Evolutionary conservation across 2,329 filamentous ascomycete species (phyloP).

Genomic region (Sporothrix globosa): DNA sequence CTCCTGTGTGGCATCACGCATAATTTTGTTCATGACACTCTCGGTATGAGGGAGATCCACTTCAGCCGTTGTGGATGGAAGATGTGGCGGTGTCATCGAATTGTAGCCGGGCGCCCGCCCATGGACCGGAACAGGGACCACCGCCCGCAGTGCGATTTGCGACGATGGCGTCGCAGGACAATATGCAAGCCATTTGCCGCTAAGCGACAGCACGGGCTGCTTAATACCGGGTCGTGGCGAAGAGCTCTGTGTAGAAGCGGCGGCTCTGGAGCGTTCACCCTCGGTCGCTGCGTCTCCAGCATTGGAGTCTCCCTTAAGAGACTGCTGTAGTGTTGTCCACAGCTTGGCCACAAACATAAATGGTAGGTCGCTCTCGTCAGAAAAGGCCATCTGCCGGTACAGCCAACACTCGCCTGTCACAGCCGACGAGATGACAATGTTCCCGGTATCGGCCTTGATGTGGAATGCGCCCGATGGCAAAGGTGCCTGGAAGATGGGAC

Average conservation of each 20-base stretch:
- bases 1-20: constrained; percentile 78
- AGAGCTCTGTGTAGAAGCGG: constrained; percentile 44
- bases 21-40: constrained; percentile 73
- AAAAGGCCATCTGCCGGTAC: constrained; percentile 58
- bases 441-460: constrained; percentile 72
- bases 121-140: constrained; percentile 60
- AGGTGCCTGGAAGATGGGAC: constrained; percentile 69
- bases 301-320: constrained; percentile 51
- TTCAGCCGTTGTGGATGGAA: constrained; percentile 67
- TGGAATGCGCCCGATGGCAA: constrained; percentile 72
- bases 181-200: constrained; percentile 75
- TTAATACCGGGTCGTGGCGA: constrained; percentile 53
- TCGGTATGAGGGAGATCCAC: constrained; percentile 74
- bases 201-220: constrained; percentile 69
- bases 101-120: constrained; percentile 60
- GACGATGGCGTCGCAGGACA: constrained; percentile 74
- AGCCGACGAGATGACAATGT: constrained; percentile 75
- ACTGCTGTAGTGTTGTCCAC: constrained; percentile 82
- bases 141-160: constrained; percentile 69
- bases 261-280: constrained; percentile 31
- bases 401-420: constrained; percentile 85
- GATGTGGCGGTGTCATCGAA: constrained; percentile 68
- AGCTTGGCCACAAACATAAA: constrained; percentile 80
- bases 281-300: constrained; percentile 46
- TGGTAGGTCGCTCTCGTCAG: constrained; percentile 49